These are phyloP conservation scores for Nymphaea thermarum DNA, from an alignment of 164 flowering plant species.

Conservation along the genomic window DNA sequence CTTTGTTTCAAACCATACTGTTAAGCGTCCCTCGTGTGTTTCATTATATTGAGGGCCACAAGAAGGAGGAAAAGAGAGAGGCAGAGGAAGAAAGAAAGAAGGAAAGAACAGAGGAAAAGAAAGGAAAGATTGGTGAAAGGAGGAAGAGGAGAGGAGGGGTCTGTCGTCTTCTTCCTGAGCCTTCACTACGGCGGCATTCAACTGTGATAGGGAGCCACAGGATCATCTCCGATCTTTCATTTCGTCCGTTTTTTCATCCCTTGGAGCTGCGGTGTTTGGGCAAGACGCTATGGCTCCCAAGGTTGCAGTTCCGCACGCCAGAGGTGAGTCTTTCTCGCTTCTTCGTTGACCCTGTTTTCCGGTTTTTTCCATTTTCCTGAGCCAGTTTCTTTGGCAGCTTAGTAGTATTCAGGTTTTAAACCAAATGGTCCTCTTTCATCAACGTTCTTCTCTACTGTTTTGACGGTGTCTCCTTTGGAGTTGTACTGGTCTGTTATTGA, in stretches of 20 bases:
- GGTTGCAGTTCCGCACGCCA: slow-evolving; percentile 28
- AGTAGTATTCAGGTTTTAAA: too few relatives aligned
- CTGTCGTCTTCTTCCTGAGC: not conserved
- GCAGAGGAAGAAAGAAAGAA: not conserved
- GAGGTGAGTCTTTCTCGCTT: not conserved
- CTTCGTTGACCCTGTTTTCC: too few relatives aligned
- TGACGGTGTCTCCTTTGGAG: too few relatives aligned
- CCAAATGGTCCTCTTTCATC: too few relatives aligned
- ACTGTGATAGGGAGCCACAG: slow-evolving; percentile 7
- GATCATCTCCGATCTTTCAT: slow-evolving; percentile 12
- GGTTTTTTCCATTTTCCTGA: not conserved
- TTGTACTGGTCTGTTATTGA: too few relatives aligned
- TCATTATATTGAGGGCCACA: not conserved
- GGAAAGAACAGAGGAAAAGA: not conserved
- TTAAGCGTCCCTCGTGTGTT: not conserved
- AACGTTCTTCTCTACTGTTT: too few relatives aligned
- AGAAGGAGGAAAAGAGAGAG: slow-evolving; percentile 7
- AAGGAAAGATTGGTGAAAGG: not conserved
- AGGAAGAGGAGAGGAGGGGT: not conserved
- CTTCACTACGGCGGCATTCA: slow-evolving; percentile 11
- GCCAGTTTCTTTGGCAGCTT: not conserved
- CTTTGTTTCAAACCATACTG: slow-evolving; percentile 16
- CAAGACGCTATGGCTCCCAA: slow-evolving; percentile 51
- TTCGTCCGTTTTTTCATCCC: slow-evolving; percentile 12
- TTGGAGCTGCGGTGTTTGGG: slow-evolving; percentile 17